Percentiles rank a stretch among this genome's conserved stretches.
Conservation (phyloP, 2,329 filamentous ascomycete genomes). For the Fusarium beomiforme region DNA sequence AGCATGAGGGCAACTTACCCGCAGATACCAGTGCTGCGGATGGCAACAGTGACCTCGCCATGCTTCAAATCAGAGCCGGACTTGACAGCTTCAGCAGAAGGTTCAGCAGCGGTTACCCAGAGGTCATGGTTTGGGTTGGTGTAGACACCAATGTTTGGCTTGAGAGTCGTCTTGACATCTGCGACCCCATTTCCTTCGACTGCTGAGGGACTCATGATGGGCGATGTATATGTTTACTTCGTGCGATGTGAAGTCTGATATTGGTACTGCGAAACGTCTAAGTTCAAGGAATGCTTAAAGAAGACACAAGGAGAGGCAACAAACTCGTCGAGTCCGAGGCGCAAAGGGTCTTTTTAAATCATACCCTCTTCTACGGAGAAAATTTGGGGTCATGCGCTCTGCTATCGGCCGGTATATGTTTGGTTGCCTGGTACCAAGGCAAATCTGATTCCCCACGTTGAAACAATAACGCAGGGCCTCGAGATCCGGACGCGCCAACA, state of each 20-base stretch:
- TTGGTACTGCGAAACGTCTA: constrained; percentile 17
- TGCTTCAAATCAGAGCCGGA: constrained; percentile 74
- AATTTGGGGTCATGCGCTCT: constrained; percentile 45
- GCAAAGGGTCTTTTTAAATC: constrained; percentile 37
- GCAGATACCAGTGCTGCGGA: constrained; percentile 96
- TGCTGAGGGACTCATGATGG: constrained; percentile 50
- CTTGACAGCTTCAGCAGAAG: constrained; percentile 78
- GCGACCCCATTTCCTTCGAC: constrained; percentile 42
- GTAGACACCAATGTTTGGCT: constrained; percentile 94
- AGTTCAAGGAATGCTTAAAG: constrained; percentile 8
- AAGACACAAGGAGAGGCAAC: constrained; percentile 28
- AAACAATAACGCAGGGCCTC: constrained; percentile 29
- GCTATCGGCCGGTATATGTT: constrained; percentile 40
- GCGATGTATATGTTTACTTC: constrained; percentile 15
- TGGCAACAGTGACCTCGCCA: constrained; percentile 87
- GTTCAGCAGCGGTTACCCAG: constrained; percentile 84
- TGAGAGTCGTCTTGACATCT: constrained; percentile 52
- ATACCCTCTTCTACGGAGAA: constrained; percentile 32
- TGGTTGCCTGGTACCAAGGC: constrained; percentile 41
- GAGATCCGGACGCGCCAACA: constrained; percentile 32
- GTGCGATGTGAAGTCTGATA: constrained; percentile 7
- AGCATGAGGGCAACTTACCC: constrained; percentile 64
- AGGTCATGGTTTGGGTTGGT: constrained; percentile 93
- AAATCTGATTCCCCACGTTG: constrained; percentile 44
- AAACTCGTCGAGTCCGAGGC: constrained; percentile 23